Evolutionary conservation across 2,329 filamentous ascomycete species (phyloP), one percentile per base, ranked within the genome.

Genomic region (Aureobasidium vineae): DNA sequence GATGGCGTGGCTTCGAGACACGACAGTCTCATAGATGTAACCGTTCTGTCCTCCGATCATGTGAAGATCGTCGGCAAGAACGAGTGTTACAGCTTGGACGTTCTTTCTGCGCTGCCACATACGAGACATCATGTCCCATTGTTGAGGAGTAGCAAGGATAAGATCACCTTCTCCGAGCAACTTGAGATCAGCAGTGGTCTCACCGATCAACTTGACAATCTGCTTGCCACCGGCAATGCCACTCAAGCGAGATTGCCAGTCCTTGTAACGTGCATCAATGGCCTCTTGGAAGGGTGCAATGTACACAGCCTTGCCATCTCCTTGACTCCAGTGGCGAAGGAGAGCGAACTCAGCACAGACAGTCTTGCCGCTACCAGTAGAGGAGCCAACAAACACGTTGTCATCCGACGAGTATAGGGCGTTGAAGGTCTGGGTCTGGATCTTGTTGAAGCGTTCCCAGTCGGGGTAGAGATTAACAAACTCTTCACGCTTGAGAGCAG

Each of bases 1-100:
- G 75, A 99, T 97, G 70, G 95, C 95, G 76, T 97, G 92, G 90
- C 98, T 97, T 63, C 95, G 89, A 69, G 95, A 97, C n/a, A 99
- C 91, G 63, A 99, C 88, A 63, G 95, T 90, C 81, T 99, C 95
- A 77, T 99, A 99, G 36, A 96, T 85, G 75, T 94, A 96, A 36
- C 95, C 96, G 69, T 87, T 85, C 61, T 89, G 86, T 16, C 92
- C 93, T 68, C 94, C 95, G 36, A 99, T 83, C 81, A 98, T 88
- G 75, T 99, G 95, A 65, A 99, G 83, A 75, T 98, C 94, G 76
- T 99, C 96, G 0, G 94, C 93, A 71, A 99, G 93, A 76, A 99
- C 92, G 0, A 99, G 82, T 72, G 92, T 87, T 23, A 98, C 90
- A 3, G 88, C 90, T 75, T 97, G 92, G 0, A 99, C 88, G 71